Conservation (phyloP, 1,284 basidiomycete species). For the Inonotus hispidus region DNA sequence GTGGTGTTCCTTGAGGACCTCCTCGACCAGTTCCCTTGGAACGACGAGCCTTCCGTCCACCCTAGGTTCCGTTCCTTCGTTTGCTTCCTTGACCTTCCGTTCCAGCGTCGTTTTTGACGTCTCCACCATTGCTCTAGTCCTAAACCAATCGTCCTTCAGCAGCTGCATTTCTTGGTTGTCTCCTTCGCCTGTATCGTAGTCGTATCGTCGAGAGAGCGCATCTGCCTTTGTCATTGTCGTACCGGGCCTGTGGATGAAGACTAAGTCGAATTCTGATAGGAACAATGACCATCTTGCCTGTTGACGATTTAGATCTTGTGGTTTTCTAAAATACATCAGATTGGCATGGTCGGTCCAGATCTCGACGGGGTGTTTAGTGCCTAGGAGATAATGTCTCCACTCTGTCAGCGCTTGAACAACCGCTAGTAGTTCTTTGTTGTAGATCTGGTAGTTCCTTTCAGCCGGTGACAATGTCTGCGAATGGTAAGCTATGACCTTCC, state of each 20-base stretch:
- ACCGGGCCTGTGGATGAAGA: neutral
- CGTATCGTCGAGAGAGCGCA: neutral
- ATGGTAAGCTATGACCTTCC: slow-evolving; percentile 21
- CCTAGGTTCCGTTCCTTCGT: neutral
- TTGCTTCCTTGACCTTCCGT: neutral
- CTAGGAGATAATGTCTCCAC: neutral
- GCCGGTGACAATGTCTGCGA: slow-evolving; percentile 25
- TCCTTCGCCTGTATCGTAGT: neutral
- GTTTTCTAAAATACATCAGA: neutral
- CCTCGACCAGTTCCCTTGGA: neutral
- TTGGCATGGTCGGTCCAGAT: neutral
- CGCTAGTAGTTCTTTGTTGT: slow-evolving; percentile 36
- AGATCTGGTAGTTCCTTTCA: slow-evolving; percentile 34
- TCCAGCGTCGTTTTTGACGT: neutral
- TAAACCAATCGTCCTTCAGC: neutral
- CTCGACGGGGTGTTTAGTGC: neutral
- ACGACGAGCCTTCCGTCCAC: neutral
- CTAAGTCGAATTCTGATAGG: neutral
- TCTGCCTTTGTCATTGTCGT: neutral
- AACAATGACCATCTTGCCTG: neutral
- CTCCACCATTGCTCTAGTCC: neutral
- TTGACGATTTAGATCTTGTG: neutral
- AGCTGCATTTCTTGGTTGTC: neutral
- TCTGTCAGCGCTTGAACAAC: slow-evolving; percentile 18
- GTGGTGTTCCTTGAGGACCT: neutral